Conservation (phyloP, 192 early-diverging fungal genomes). For the Umbelopsis sp. region DNA sequence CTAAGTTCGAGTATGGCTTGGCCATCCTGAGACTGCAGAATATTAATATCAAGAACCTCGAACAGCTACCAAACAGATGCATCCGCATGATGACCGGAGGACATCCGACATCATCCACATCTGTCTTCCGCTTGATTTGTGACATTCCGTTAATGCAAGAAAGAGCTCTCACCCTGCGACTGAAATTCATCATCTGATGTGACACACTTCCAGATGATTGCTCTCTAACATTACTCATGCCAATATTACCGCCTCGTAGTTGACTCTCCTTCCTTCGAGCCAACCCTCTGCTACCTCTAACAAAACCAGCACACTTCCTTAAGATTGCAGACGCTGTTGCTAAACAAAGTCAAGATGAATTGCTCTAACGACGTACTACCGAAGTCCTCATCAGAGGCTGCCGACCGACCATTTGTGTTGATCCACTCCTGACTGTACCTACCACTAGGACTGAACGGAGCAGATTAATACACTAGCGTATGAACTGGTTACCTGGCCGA, state of each 20-base stretch:
- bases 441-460: neutral
- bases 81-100: neutral
- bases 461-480: neutral
- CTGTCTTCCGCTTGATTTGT: neutral
- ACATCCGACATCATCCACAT: neutral
- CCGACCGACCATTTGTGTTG: neutral
- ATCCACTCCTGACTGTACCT: neutral
- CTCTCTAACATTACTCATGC: neutral
- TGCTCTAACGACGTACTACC: too few relatives aligned
- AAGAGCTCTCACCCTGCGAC: neutral
- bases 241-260: neutral
- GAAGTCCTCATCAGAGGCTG: neutral
- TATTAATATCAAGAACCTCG: neutral
- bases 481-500: conserved; percentile 9
- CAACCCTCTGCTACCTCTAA: too few relatives aligned
- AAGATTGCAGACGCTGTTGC: too few relatives aligned
- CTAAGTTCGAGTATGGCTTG: neutral
- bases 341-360: too few relatives aligned
- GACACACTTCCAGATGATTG: neutral
- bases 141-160: neutral
- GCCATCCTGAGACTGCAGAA: neutral
- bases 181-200: neutral
- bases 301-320: too few relatives aligned
- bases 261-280: too few relatives aligned
- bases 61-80: conserved; percentile 4